Evolutionary conservation across 306 rosid species (phyloP).

Genomic region (Prunus mume): DNA sequence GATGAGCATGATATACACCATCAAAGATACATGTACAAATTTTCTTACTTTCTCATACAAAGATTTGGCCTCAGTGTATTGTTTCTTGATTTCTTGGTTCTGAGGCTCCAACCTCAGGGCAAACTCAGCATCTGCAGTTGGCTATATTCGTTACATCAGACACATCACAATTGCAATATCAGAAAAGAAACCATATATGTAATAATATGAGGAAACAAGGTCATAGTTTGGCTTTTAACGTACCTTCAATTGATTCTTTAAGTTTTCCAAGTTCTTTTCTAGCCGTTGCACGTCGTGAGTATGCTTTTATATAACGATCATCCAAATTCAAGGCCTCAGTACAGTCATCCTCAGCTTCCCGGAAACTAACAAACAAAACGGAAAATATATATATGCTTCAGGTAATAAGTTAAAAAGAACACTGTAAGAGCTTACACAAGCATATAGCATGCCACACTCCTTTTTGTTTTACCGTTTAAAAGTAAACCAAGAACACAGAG

Average conservation of each 20-base stretch:
- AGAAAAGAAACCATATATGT: constrained; percentile 1
- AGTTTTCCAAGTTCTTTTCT: constrained; percentile 85
- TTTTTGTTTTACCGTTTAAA: neutral
- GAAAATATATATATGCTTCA: neutral
- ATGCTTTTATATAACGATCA: constrained; percentile 93
- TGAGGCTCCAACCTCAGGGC: constrained; percentile 89
- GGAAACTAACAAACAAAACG: constrained; percentile 50
- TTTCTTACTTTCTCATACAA: constrained; percentile 69
- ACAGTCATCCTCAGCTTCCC: constrained; percentile 92
- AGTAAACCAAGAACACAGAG: neutral
- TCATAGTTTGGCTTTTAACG: constrained; percentile 19
- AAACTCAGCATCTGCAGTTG: constrained; percentile 83
- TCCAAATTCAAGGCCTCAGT: constrained; percentile 92
- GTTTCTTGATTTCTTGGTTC: constrained; percentile 92
- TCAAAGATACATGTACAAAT: neutral
- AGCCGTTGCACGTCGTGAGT: constrained; percentile 86
- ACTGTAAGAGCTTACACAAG: neutral
- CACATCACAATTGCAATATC: constrained; percentile 26
- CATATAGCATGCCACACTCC: neutral
- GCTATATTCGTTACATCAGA: constrained; percentile 37
- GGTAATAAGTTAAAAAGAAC: neutral
- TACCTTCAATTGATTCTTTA: constrained; percentile 85
- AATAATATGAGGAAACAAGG: constrained; percentile 9
- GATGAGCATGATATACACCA: neutral
- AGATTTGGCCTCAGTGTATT: constrained; percentile 73